phyloP scores from a whole-genome alignment of 805 yeast species.

The Pichia kluyveri region DNA sequence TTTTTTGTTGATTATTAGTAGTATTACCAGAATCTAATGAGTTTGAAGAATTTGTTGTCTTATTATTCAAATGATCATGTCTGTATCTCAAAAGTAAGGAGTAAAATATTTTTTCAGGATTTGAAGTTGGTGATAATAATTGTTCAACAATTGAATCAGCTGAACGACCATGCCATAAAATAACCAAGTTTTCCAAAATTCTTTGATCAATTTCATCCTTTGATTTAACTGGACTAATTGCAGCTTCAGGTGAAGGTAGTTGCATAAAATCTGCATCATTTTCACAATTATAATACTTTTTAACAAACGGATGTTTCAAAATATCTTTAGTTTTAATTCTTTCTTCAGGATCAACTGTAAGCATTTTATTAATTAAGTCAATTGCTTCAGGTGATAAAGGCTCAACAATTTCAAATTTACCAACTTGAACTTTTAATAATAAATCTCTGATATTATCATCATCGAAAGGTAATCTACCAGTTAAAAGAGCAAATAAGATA shows the following conservation, averaged over 20 bases:
- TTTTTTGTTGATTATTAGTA: background rate
- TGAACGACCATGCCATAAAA: constrained; percentile 49
- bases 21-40: background rate
- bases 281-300: constrained; percentile 53
- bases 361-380: constrained; percentile 74
- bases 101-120: constrained; percentile 31
- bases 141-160: constrained; percentile 25
- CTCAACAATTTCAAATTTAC: constrained; percentile 75
- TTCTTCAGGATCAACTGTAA: constrained; percentile 69
- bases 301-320: constrained; percentile 70
- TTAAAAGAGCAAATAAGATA: constrained; percentile 82
- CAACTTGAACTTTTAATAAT: constrained; percentile 83
- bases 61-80: constrained; percentile 21
- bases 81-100: constrained; percentile 28
- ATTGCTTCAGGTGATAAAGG: constrained; percentile 76
- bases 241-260: constrained; percentile 48
- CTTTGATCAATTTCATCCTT: constrained; percentile 41
- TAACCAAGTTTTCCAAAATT: constrained; percentile 45
- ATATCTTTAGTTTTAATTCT: constrained; percentile 77
- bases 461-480: constrained; percentile 95
- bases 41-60: background rate
- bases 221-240: constrained; percentile 37
- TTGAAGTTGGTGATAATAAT: constrained; percentile 21
- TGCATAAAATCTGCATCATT: constrained; percentile 26
- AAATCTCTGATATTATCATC: constrained; percentile 89